Conservation (phyloP, 495 filamentous ascomycete genomes). For the Penicillium turbatum region DNA sequence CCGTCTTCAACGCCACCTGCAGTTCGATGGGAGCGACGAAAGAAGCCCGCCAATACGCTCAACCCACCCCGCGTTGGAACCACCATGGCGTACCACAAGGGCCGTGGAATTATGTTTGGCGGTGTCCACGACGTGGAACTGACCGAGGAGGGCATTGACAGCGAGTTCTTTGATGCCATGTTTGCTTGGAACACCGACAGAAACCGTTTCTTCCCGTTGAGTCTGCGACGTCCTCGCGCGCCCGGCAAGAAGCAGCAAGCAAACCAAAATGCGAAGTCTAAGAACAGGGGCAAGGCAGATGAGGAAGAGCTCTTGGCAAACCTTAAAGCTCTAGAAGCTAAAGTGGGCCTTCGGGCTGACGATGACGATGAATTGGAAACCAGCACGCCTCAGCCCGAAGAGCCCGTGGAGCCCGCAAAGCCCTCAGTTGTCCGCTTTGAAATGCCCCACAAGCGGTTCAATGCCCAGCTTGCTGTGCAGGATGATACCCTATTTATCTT, state of each 20-base stretch:
- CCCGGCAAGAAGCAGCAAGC: conserved; percentile 55
- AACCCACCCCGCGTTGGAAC: conserved; percentile 79
- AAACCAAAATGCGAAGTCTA: conserved; percentile 52
- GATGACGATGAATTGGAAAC: conserved; percentile 53
- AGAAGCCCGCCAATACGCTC: conserved; percentile 85
- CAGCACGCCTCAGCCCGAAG: conserved; percentile 39
- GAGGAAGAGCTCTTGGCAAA: conserved; percentile 88
- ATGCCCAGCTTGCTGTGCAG: conserved; percentile 83
- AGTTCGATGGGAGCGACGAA: conserved; percentile 86
- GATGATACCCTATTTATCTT: conserved; percentile 90
- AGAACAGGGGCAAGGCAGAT: conserved; percentile 71
- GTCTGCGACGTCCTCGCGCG: conserved; percentile 64
- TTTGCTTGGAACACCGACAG: conserved; percentile 91
- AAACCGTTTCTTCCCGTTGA: conserved; percentile 85
- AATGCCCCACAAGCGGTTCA: conserved; percentile 84
- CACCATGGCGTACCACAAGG: conserved; percentile 90
- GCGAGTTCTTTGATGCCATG: conserved; percentile 87
- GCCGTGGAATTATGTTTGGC: conserved; percentile 87
- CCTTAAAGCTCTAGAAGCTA: conserved; percentile 73
- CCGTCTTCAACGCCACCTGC: conserved; percentile 57
- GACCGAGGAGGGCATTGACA: conserved; percentile 91
- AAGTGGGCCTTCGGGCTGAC: conserved; percentile 49
- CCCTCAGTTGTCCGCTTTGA: conserved; percentile 55
- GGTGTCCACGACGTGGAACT: conserved; percentile 93
- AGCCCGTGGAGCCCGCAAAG: conserved; percentile 49